Base-by-base conservation (phyloP, 768 basidiomycete species). In the Suillus bovinus region DNA sequence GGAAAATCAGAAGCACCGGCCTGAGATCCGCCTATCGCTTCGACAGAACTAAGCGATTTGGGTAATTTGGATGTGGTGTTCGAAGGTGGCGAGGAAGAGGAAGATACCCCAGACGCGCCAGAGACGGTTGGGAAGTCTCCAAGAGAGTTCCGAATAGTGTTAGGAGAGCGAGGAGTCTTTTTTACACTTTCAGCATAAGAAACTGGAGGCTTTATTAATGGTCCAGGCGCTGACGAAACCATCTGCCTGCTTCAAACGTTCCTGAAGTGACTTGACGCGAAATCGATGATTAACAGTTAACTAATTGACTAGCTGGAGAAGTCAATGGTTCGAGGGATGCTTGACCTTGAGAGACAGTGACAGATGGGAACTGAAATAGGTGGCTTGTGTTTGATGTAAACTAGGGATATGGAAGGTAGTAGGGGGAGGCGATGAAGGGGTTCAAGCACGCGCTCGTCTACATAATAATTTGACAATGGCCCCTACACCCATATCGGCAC, bases 131-230 rank as follows among this genome's bases (percentile, higher is more conserved):
- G n/a, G n/a, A 49, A 22, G 36, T 61, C 55, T 59, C 49, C 58
- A 34, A 44, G 55, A 63, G 65, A 46, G 46, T 57, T 61, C 17
- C 38, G 36, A 56, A 39, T 8, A 39, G 7, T 2, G n/a, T 62
- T 62, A 42, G 73, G 64, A 66, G 68, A 69, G 52, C 66, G 74
- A 60, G 76, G 73, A 59, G 81, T 81, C 68, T 79, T 82, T 74
- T 79, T 82, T 62, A 81, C 83, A 50, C 79, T 80, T 56, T 85
- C 79, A 41, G 84, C 84, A 66, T 88, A 89, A 33, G 87, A 88
- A 55, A 86, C 79, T 61, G 79, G 71, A 65, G 77, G 77, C 47
- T 72, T 73, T 58, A 74, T 75, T 61, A 71, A 67, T 42, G 71
- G 41, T 38, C 70, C 61, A 54, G 73, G 64, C 34, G 65, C 68